Base-by-base conservation (phyloP, 148 eudicot species). In the Mesembryanthemum crystallinum region DNA sequence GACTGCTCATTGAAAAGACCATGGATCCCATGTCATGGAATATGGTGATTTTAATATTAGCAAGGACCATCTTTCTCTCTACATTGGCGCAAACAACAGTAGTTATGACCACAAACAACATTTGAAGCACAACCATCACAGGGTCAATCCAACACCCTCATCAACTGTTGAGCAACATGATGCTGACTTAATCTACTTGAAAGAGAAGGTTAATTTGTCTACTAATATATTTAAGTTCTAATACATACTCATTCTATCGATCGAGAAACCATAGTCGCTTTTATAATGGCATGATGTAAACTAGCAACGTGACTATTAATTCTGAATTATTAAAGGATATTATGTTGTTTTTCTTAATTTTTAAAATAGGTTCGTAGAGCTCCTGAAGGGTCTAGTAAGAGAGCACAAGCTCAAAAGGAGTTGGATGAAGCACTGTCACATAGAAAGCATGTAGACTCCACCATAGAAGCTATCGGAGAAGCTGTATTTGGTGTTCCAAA, bases 91-190 rank as follows among this genome's bases (percentile, higher is more conserved):
- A 23, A 20, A 33, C 20, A 24, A 52, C 18, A 52, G 24, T n/a
- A n/a, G n/a, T n/a, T n/a, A n/a, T n/a, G n/a, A n/a, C n/a, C n/a
- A n/a, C n/a, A n/a, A n/a, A n/a, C n/a, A n/a, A n/a, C n/a, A n/a
- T n/a, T n/a, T n/a, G 32, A 57, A 23, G 1, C 24, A n/a, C 4
- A 3, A 57, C 11, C 0, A 1, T n/a, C 24, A 57, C 27, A 57
- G 6, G 24, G 27, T 6, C 0, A n/a, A 57, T 6, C 24, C 25
- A n/a, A 57, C 27, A 7, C 11, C 74, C 18, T 49, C 54, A 21
- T 29, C 29, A 0, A 43, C 55, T 12, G 78, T 81, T 73, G 75
- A 81, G 64, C 82, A 79, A 71, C 85, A 79, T 39, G 79, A 82
- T 10, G 82, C 82, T 30, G 82, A 82, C 30, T 58, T 82, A 6